phyloP scores from a whole-genome alignment of 345 rosid genomes.

The Balakata baccata region DNA sequence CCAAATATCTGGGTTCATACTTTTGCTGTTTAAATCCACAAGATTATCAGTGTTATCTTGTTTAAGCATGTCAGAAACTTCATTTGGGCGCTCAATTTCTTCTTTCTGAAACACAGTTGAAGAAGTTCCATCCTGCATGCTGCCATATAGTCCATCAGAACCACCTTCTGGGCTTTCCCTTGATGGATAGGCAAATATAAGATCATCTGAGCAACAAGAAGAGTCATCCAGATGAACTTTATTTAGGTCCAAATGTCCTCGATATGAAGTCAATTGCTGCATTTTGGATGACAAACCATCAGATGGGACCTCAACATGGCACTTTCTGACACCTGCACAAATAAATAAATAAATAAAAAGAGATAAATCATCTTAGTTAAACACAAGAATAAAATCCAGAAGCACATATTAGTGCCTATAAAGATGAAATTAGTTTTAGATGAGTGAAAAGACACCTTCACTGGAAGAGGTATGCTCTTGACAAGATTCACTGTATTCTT shows the following conservation, averaged over 20 bases:
- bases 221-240: conserved; percentile 32
- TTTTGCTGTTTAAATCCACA: conserved; percentile 11
- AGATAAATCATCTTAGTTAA: conserved; percentile 4
- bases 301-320: conserved; percentile 4
- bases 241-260: conserved; percentile 39
- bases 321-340: conserved; percentile 28
- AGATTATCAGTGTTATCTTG: conserved; percentile 12
- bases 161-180: conserved; percentile 19
- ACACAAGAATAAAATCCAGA: conserved; percentile 7
- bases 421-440: conserved; percentile 4
- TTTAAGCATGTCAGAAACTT: conserved; percentile 12
- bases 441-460: conserved; percentile 24
- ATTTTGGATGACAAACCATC: conserved; percentile 14
- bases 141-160: conserved; percentile 8
- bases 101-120: conserved; percentile 8
- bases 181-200: conserved; percentile 17
- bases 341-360: neutral
- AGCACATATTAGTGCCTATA: neutral
- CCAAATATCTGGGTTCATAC: conserved; percentile 10
- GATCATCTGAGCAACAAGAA: conserved; percentile 28
- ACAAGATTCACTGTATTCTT: conserved; percentile 17
- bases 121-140: conserved; percentile 15
- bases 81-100: conserved; percentile 11
- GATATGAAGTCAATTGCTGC: conserved; percentile 14
- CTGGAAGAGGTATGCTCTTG: conserved; percentile 19